phyloP scores from a whole-genome alignment of 331 rosid genomes.

The Erythrophleum ivorense region DNA sequence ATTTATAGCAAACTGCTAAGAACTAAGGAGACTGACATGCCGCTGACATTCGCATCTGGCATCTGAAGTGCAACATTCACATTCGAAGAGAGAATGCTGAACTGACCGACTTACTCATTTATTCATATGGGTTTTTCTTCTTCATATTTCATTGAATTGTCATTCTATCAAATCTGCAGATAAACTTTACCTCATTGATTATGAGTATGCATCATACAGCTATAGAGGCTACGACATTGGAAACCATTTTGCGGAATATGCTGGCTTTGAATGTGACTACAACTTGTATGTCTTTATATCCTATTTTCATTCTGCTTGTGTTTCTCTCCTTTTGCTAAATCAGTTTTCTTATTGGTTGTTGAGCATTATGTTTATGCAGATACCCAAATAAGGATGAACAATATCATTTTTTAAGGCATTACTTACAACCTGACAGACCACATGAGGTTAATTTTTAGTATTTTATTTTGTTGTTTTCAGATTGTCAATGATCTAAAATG shows the following conservation, averaged over 20 bases:
- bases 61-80: conserved; percentile 28
- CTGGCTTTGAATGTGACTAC: conserved; percentile 90
- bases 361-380: conserved; percentile 51
- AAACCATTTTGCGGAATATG: conserved; percentile 92
- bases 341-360: conserved; percentile 32
- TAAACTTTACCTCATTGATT: conserved; percentile 85
- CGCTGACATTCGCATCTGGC: not conserved
- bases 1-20: conserved; percentile 18
- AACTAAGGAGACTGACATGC: conserved; percentile 4
- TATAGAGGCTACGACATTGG: conserved; percentile 93
- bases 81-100: conserved; percentile 18
- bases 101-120: conserved; percentile 28
- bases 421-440: conserved; percentile 74
- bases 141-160: conserved; percentile 26
- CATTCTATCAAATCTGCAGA: conserved; percentile 56
- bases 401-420: conserved; percentile 81
- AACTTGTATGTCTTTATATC: conserved; percentile 55
- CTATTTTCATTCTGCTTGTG: conserved; percentile 20
- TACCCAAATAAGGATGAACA: conserved; percentile 79
- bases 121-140: conserved; percentile 14
- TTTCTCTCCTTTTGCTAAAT: conserved; percentile 1
- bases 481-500: too few species aligned
- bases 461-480: too few species aligned
- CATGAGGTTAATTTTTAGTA: conserved; percentile 53
- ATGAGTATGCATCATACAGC: conserved; percentile 92